These are phyloP conservation scores for Acacia concinna DNA, from an alignment of 331 rosid species.

Conservation along the genomic window DNA sequence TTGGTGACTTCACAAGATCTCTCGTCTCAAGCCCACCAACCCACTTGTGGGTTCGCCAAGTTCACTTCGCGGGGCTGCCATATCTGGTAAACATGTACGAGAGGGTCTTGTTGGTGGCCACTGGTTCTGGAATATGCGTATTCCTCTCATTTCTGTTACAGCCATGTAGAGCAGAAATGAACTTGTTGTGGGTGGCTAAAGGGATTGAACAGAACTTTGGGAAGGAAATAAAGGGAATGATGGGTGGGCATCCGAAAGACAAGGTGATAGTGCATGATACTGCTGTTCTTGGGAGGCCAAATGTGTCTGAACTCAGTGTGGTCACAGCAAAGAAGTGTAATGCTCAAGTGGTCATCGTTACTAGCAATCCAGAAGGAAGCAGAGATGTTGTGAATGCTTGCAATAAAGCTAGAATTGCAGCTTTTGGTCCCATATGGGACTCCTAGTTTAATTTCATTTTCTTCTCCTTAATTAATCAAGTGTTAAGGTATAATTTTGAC, in stretches of 20 bases:
- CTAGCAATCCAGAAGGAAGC: constrained; percentile 25
- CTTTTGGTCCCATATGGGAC: constrained; percentile 57
- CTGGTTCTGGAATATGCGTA: constrained; percentile 53
- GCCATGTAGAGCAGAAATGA: constrained; percentile 40
- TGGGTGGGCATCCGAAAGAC: constrained; percentile 38
- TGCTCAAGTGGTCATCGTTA: constrained; percentile 49
- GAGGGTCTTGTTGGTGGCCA: constrained; percentile 48
- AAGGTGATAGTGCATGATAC: constrained; percentile 53
- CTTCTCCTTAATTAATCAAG: too few species aligned
- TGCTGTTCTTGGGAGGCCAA: constrained; percentile 48
- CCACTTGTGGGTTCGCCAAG: constrained; percentile 51
- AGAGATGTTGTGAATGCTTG: constrained; percentile 47
- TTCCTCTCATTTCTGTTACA: constrained; percentile 47
- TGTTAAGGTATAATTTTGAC: too few species aligned
- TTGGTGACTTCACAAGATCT: constrained; percentile 56
- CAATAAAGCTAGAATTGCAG: constrained; percentile 36
- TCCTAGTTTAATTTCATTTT: too few species aligned
- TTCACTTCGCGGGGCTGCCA: constrained; percentile 49
- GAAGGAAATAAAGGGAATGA: constrained; percentile 40
- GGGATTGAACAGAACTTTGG: constrained; percentile 52
- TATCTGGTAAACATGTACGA: constrained; percentile 52
- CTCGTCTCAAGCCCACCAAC: constrained; percentile 49
- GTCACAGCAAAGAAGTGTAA: constrained; percentile 38
- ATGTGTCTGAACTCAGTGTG: constrained; percentile 43
- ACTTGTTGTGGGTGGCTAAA: constrained; percentile 56